Evolutionary conservation across 805 yeast genomes (phyloP).

Genomic region (Zygoascus tannicola): DNA sequence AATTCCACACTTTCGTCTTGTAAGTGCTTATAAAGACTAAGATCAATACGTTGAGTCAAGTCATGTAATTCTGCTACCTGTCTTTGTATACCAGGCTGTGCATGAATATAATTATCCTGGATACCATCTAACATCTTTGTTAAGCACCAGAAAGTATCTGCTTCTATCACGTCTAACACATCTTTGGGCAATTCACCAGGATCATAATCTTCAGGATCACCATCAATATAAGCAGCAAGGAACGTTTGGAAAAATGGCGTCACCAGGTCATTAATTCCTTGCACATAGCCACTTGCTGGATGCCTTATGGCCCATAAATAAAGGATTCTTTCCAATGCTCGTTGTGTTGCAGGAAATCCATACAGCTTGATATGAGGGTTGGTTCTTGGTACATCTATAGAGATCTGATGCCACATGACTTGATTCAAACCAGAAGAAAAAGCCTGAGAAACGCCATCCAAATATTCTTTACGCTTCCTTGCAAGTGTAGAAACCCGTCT

Average conservation of each 20-base stretch:
- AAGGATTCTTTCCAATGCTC: constrained; percentile 67
- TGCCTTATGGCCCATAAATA: constrained; percentile 95
- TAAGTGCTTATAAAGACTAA: constrained; percentile 62
- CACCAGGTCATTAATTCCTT: constrained; percentile 88
- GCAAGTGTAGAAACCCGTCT: constrained; percentile 61
- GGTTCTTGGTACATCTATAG: constrained; percentile 90
- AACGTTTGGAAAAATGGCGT: constrained; percentile 92
- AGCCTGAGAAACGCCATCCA: constrained; percentile 63
- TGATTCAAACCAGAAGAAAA: constrained; percentile 55
- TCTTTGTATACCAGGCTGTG: constrained; percentile 92
- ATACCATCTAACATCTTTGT: constrained; percentile 86
- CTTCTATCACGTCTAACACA: constrained; percentile 66
- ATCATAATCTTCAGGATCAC: constrained; percentile 48
- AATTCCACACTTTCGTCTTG: constrained; percentile 81
- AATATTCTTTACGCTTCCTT: constrained; percentile 79
- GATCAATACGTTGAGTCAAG: constrained; percentile 72
- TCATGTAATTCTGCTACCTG: constrained; percentile 78
- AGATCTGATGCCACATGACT: constrained; percentile 89
- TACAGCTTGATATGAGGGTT: constrained; percentile 77
- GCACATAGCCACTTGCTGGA: constrained; percentile 97
- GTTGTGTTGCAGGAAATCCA: constrained; percentile 58
- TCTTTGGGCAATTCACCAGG: constrained; percentile 51
- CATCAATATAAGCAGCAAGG: constrained; percentile 53
- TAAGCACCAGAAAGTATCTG: constrained; percentile 95
- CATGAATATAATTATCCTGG: constrained; percentile 94